Evolutionary conservation across 352 stramenopile genomes (phyloP).

Genomic region (Globisporangium barbulae): DNA sequence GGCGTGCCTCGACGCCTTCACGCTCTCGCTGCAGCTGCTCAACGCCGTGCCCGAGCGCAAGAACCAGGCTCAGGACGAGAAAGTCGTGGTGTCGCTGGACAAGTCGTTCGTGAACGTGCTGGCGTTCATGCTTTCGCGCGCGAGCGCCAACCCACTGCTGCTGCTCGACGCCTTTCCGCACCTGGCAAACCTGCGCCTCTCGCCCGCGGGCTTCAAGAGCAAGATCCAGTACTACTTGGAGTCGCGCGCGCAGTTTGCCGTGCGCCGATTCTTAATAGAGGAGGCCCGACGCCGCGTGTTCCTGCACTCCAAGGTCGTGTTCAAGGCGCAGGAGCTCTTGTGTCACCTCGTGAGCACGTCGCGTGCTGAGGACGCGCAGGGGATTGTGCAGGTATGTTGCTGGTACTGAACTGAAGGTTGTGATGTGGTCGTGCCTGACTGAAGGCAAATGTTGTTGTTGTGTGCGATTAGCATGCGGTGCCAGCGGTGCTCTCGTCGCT

Average conservation of each 20-base stretch:
- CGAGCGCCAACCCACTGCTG: constrained; percentile 36
- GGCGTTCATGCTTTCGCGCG: constrained; percentile 31
- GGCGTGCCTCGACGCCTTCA: constrained; percentile 45
- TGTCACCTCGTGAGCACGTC: constrained; percentile 57
- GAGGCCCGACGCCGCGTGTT: constrained; percentile 52
- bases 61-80: constrained; percentile 17
- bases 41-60: constrained; percentile 43
- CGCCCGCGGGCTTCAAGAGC: constrained; percentile 40
- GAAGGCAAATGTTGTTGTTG: background rate
- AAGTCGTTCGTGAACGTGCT: constrained; percentile 33
- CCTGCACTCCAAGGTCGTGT: constrained; percentile 35
- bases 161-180: constrained; percentile 49
- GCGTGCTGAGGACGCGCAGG: constrained; percentile 55
- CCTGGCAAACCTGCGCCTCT: constrained; percentile 45
- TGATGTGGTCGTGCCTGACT: background rate
- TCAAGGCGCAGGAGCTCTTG: constrained; percentile 43
- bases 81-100: constrained; percentile 26
- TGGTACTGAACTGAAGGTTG: background rate
- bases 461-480: constrained; percentile 52
- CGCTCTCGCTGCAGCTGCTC: constrained; percentile 47
- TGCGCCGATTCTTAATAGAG: constrained; percentile 52
- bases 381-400: constrained; percentile 60
- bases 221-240: constrained; percentile 42
- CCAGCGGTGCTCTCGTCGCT: constrained; percentile 66
- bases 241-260: constrained; percentile 53